phyloP scores from a whole-genome alignment of 179 eudicot species.

The Nepenthes alata region DNA sequence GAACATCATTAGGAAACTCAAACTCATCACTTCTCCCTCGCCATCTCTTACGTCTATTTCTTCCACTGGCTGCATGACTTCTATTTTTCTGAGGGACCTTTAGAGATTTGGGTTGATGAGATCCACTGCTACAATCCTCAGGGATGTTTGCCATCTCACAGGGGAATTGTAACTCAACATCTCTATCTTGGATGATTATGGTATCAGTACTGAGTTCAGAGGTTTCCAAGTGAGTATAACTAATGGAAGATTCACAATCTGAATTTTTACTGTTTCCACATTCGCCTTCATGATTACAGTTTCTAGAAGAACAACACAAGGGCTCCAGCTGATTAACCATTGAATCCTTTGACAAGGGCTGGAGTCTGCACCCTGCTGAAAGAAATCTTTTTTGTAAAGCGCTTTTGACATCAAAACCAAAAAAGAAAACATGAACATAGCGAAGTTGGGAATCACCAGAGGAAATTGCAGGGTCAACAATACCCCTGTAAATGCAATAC shows the following conservation, averaged over 20 bases:
- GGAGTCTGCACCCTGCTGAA: slow-evolving; percentile 24
- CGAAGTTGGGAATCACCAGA: slow-evolving; percentile 10
- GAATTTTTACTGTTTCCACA: slow-evolving; percentile 35
- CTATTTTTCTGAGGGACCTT: slow-evolving; percentile 36
- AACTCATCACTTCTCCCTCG: slow-evolving; percentile 50
- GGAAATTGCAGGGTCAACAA: slow-evolving; percentile 38
- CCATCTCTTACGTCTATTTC: slow-evolving; percentile 85
- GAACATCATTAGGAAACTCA: slow-evolving; percentile 22
- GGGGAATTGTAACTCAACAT: slow-evolving; percentile 51
- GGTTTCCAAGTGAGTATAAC: slow-evolving; percentile 31
- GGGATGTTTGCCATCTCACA: slow-evolving; percentile 32
- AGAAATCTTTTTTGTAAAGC: neutral
- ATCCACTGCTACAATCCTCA: slow-evolving; percentile 76
- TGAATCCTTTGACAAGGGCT: slow-evolving; percentile 8
- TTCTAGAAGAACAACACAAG: slow-evolving; percentile 29
- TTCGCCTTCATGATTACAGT: slow-evolving; percentile 28
- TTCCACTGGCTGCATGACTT: slow-evolving; percentile 38
- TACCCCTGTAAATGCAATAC: slow-evolving; percentile 86
- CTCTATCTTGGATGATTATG: slow-evolving; percentile 29
- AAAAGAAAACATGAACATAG: neutral
- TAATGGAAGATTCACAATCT: slow-evolving; percentile 47
- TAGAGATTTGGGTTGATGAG: slow-evolving; percentile 22
- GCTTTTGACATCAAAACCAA: neutral
- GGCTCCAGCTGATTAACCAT: slow-evolving; percentile 22
- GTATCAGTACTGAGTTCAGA: slow-evolving; percentile 40